Conservation (phyloP, 805 yeast species). For the Ogataea wickerhamii region DNA sequence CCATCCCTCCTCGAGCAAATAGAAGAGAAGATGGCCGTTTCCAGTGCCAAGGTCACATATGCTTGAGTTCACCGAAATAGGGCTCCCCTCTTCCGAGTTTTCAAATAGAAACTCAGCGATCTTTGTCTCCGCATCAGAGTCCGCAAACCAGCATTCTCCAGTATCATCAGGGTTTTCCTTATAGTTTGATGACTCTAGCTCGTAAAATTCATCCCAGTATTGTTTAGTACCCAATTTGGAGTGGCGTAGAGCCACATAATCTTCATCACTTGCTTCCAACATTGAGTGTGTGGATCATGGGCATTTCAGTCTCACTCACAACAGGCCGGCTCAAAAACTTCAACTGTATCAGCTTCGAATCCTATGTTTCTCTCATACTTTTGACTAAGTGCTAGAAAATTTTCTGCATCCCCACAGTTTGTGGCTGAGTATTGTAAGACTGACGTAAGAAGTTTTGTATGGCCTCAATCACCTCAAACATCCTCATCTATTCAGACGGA, state of each 20-base stretch:
- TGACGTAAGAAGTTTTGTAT: no score
- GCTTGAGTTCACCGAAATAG: slow-evolving; percentile 31
- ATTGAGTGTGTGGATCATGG: no score
- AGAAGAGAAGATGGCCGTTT: slow-evolving; percentile 84
- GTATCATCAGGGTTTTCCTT: slow-evolving; percentile 72
- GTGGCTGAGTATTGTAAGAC: no score
- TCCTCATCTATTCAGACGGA: slow-evolving; percentile 4
- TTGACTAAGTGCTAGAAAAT: no score
- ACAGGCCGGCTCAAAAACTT: no score
- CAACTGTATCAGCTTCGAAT: no score
- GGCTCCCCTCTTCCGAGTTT: slow-evolving; percentile 35
- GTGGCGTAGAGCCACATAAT: slow-evolving; percentile 47
- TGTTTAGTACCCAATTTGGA: slow-evolving; percentile 84
- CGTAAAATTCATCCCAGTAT: slow-evolving; percentile 90
- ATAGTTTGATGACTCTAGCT: slow-evolving; percentile 68
- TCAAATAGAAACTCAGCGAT: slow-evolving; percentile 70
- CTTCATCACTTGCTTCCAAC: no score
- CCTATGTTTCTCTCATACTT: no score
- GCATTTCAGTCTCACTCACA: no score
- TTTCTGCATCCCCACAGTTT: no score
- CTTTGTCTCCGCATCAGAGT: slow-evolving; percentile 85
- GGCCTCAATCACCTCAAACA: not conserved
- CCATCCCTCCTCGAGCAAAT: slow-evolving; percentile 61
- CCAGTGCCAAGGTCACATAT: slow-evolving; percentile 93
- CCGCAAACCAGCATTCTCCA: slow-evolving; percentile 97